A percentile compares a stretch with the other conserved stretches of the same genome.
Evolutionary conservation across 2,329 filamentous ascomycete genomes (phyloP).

Genomic region (Colletotrichum australisinense): DNA sequence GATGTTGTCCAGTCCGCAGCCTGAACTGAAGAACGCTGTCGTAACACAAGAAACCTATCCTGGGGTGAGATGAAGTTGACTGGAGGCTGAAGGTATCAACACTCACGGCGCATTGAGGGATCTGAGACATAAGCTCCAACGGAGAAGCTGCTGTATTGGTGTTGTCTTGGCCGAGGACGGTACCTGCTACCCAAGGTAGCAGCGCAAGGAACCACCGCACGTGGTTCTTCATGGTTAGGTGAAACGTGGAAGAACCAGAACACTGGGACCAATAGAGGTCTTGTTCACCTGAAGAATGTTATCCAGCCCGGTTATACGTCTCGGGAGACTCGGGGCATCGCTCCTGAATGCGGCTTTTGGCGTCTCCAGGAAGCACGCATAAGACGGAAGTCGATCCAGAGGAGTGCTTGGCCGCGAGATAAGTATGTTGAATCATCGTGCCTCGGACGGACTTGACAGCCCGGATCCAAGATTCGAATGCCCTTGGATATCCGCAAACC

Average conservation of each 20-base stretch:
- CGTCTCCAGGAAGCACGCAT: not conserved
- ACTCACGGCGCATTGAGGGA: constrained; percentile 23
- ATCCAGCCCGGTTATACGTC: not conserved
- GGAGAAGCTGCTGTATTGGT: not conserved
- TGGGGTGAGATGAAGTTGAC: not conserved
- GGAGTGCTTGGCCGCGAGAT: not conserved
- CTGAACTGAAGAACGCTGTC: not conserved
- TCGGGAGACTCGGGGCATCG: constrained; percentile 18
- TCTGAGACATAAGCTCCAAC: constrained; percentile 5
- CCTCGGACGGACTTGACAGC: not conserved
- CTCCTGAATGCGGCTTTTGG: constrained; percentile 4
- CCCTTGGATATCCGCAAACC: not conserved
- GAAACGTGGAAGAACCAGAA: constrained; percentile 1
- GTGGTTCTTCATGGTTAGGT: constrained; percentile 15
- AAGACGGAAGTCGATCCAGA: not conserved
- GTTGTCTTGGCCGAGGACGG: not conserved
- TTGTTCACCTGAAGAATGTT: not conserved
- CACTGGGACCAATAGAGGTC: not conserved
- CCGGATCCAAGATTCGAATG: constrained; percentile 6
- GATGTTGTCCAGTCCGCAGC: constrained; percentile 11
- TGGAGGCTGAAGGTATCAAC: rapidly evolving
- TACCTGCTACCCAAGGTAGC: constrained; percentile 19
- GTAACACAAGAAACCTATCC: constrained; percentile 3
- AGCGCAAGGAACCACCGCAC: constrained; percentile 6
- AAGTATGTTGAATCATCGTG: not conserved